phyloP scores from a whole-genome alignment of 345 rosid genomes.

The Odontarrhena argentea region DNA sequence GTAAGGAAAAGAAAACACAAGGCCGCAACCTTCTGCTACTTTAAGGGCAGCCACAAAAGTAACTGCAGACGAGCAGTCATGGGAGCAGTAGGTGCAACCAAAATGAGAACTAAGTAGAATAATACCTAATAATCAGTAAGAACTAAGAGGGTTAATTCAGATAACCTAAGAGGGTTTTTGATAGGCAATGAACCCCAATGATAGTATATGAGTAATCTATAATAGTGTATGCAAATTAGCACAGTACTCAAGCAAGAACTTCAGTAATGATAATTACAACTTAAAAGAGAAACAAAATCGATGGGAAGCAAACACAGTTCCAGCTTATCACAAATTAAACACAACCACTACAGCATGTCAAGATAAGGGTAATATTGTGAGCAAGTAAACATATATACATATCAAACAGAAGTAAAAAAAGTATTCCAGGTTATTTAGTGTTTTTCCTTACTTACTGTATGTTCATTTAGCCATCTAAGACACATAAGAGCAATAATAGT shows the following conservation, averaged over 20 bases:
- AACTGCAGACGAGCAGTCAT: conserved; percentile 16
- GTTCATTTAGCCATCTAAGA: conserved; percentile 23
- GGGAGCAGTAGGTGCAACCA: conserved; percentile 6
- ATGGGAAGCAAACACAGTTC: conserved; percentile 1
- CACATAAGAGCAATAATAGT: conserved; percentile 16
- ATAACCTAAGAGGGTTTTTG: conserved; percentile 16
- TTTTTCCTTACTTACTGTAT: conserved; percentile 25
- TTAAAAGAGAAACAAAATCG: conserved; percentile 10
- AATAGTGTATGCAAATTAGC: background rate
- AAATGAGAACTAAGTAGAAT: conserved; percentile 9
- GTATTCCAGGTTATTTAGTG: conserved; percentile 4
- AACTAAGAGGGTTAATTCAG: background rate
- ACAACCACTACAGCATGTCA: conserved; percentile 23
- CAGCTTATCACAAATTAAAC: conserved; percentile 15
- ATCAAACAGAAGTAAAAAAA: background rate
- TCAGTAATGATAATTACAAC: conserved; percentile 9
- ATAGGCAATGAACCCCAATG: background rate
- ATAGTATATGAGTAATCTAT: conserved; percentile 4
- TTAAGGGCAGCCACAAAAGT: conserved; percentile 11
- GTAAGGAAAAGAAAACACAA: background rate
- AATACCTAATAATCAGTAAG: background rate
- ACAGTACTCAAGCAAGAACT: background rate
- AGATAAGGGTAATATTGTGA: conserved; percentile 8
- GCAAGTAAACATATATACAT: conserved; percentile 9
- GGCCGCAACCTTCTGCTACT: background rate